phyloP scores from a whole-genome alignment of 352 stramenopile genomes.

The Stephanocyclus meneghinianus region DNA sequence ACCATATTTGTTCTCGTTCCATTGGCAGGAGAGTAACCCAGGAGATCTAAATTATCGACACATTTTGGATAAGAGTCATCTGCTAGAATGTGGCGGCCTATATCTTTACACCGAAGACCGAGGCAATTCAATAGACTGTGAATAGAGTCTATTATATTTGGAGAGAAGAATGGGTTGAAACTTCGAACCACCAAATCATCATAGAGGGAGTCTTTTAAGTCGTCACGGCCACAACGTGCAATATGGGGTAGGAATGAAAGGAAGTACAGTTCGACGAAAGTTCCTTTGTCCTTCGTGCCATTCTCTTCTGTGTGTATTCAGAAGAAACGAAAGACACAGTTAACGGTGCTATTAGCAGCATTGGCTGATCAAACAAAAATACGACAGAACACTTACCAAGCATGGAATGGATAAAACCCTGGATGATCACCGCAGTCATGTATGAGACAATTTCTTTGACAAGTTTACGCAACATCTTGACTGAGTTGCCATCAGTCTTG shows the following conservation, averaged over 20 bases:
- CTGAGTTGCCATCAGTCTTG: conserved; percentile 17
- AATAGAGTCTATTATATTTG: conserved; percentile 45
- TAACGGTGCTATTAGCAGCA: conserved; percentile 22
- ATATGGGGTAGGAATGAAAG: conserved; percentile 71
- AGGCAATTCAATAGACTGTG: conserved; percentile 72
- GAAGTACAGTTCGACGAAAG: conserved; percentile 72
- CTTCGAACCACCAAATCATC: conserved; percentile 43
- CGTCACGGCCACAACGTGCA: conserved; percentile 61
- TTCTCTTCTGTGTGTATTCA: conserved; percentile 41
- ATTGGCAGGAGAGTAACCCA: conserved; percentile 48
- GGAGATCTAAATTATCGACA: conserved; percentile 47
- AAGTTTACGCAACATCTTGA: conserved; percentile 51
- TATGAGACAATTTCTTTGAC: conserved; percentile 61
- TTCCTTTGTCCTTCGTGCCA: conserved; percentile 42
- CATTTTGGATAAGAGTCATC: conserved; percentile 36
- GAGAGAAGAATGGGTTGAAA: conserved; percentile 39
- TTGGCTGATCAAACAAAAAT: conserved; percentile 41
- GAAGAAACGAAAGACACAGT: conserved; percentile 45
- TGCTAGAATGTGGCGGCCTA: conserved; percentile 43
- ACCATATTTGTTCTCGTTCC: conserved; percentile 61
- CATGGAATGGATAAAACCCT: conserved; percentile 60
- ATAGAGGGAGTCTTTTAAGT: conserved; percentile 50
- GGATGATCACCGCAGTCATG: conserved; percentile 61
- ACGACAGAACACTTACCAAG: conserved; percentile 5
- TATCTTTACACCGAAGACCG: conserved; percentile 67